phyloP scores from a whole-genome alignment of 495 filamentous ascomycete genomes.

The Darksidea phi region DNA sequence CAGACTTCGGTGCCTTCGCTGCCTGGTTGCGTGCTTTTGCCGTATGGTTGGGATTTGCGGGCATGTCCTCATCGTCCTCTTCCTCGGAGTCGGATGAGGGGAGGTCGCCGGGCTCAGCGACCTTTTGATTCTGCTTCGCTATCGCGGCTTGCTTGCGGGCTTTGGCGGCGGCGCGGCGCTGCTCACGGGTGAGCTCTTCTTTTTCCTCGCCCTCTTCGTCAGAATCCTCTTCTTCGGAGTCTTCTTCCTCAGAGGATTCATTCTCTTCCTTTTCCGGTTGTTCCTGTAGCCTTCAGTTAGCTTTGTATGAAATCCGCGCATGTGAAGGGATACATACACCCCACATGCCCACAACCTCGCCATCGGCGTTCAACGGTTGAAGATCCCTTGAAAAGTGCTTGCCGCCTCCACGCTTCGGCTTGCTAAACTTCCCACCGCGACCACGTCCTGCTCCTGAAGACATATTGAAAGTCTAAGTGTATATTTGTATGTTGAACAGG shows the following conservation, averaged over 20 bases:
- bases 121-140: slow-evolving; percentile 60
- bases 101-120: slow-evolving; percentile 77
- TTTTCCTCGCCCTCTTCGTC: slow-evolving; percentile 44
- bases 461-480: slow-evolving; percentile 49
- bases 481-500: neutral
- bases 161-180: slow-evolving; percentile 84
- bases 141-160: slow-evolving; percentile 87
- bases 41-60: slow-evolving; percentile 88
- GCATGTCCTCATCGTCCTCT: slow-evolving; percentile 59
- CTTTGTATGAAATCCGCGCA: slow-evolving; percentile 1
- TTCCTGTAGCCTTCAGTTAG: slow-evolving; percentile 44
- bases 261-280: slow-evolving; percentile 45
- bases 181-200: slow-evolving; percentile 71
- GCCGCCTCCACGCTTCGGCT: slow-evolving; percentile 88
- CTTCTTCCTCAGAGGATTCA: slow-evolving; percentile 47
- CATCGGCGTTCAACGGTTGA: slow-evolving; percentile 79
- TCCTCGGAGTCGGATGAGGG: slow-evolving; percentile 70
- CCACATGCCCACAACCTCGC: slow-evolving; percentile 76
- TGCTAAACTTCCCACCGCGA: slow-evolving; percentile 89
- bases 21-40: slow-evolving; percentile 64
- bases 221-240: slow-evolving; percentile 39
- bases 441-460: slow-evolving; percentile 58
- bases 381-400: slow-evolving; percentile 93
- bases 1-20: slow-evolving; percentile 47
- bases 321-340: slow-evolving; percentile 49